Percentiles rank a stretch among this genome's conserved stretches.
These are phyloP conservation scores for Mycotypha africana DNA, from an alignment of 371 early-diverging fungal species.

Conservation along the genomic window DNA sequence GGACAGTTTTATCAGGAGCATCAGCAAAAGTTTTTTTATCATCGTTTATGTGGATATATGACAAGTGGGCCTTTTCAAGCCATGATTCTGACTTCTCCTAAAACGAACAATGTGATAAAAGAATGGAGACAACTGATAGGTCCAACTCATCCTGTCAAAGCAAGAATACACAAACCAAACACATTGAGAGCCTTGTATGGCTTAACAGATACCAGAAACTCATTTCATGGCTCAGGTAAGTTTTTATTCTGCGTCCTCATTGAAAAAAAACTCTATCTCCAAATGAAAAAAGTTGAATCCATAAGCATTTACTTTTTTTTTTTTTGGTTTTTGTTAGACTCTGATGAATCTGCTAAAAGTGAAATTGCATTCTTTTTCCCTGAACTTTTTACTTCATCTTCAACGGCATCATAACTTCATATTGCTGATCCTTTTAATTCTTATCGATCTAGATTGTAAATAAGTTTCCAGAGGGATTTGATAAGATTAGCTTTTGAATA, in stretches of 20 bases:
- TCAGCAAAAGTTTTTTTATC: conserved; percentile 61
- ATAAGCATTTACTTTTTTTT: background rate
- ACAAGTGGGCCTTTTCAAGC: conserved; percentile 65
- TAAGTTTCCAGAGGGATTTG: background rate
- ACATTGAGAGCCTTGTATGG: conserved; percentile 72
- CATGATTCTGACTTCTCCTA: conserved; percentile 49
- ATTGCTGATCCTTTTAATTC: conserved; percentile 18
- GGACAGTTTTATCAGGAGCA: conserved; percentile 62
- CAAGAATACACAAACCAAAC: conserved; percentile 52
- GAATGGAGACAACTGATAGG: conserved; percentile 64
- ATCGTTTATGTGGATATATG: conserved; percentile 66
- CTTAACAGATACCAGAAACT: conserved; percentile 78
- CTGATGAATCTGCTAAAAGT: conserved; percentile 49
- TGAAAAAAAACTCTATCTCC: no score
- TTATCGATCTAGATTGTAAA: conserved; percentile 8
- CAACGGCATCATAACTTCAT: no score
- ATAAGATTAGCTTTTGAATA: no score
- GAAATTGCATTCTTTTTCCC: conserved; percentile 62
- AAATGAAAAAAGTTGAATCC: background rate
- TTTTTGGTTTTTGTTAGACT: no score
- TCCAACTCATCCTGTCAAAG: conserved; percentile 65
- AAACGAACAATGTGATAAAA: conserved; percentile 57
- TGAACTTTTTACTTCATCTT: no score
- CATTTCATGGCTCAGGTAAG: conserved; percentile 24
- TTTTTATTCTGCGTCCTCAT: conserved; percentile 19